phyloP scores from a whole-genome alignment of 768 basidiomycete genomes.

The Leccinum fibrillosum region DNA sequence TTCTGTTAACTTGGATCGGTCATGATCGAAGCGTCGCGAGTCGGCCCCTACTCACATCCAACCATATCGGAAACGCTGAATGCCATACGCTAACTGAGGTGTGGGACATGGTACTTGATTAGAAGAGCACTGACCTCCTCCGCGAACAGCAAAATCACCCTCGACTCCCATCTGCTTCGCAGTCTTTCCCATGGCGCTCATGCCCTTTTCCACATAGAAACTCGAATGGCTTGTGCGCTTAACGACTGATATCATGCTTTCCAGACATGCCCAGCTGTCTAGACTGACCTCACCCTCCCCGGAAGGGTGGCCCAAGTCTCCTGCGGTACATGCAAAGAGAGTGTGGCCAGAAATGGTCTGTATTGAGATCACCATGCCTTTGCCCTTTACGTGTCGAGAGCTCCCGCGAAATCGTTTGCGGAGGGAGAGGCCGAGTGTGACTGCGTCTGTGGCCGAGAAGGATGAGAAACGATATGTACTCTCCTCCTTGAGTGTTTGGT shows the following conservation, averaged over 20 bases:
- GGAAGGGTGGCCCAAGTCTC: constrained; percentile 65
- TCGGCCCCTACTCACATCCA: constrained; percentile 50
- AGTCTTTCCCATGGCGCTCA: constrained; percentile 79
- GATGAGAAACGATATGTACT: constrained; percentile 64
- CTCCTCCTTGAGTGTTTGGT: constrained; percentile 69
- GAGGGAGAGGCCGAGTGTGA: constrained; percentile 75
- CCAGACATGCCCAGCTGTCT: constrained; percentile 76
- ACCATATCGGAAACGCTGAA: constrained; percentile 81
- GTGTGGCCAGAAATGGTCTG: constrained; percentile 78
- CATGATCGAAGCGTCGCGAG: neutral
- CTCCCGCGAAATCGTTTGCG: constrained; percentile 81
- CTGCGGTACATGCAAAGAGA: constrained; percentile 80
- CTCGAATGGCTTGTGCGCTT: constrained; percentile 80
- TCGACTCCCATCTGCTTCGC: constrained; percentile 69
- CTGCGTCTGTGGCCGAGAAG: constrained; percentile 75
- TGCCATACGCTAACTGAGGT: constrained; percentile 4
- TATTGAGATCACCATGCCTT: constrained; percentile 78
- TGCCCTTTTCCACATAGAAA: constrained; percentile 84
- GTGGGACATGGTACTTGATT: neutral
- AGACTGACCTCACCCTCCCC: constrained; percentile 74
- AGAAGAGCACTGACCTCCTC: constrained; percentile 60
- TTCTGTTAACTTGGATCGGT: constrained; percentile 44
- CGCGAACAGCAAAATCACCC: constrained; percentile 60
- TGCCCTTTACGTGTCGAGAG: constrained; percentile 68
- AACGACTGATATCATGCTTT: constrained; percentile 79